Evolutionary conservation across 2,329 filamentous ascomycete genomes (phyloP), one percentile per base, ranked within the genome.

Genomic region (Colletotrichum lupini): DNA sequence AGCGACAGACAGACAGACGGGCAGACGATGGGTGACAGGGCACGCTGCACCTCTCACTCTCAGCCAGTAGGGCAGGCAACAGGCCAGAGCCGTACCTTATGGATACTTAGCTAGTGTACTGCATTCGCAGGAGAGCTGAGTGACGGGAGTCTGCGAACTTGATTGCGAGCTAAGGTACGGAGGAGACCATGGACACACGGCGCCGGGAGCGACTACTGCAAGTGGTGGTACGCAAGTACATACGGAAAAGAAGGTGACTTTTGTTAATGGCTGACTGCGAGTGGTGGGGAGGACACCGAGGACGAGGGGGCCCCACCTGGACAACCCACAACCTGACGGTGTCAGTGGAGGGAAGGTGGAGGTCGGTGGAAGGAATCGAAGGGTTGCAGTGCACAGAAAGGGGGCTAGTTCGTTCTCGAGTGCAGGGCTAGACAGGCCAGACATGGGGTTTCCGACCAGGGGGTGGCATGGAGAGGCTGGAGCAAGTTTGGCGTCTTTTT

Each of bases 341-440:
- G 67, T 61, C 56, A 73, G 71, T 73, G 70, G 65, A 72, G 65
- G 64, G 37, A 59, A 63, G 58, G 69, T 68, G 69, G 67, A 69
- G 66, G 56, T 35, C 55, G 60, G 55, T 61, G 70, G 70, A 73
- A 73, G 71, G 71, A 73, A 71, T 73, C 71, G 71, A 73, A 73
- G 71, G 71, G 71, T 71, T 73, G 71, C 67, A 73, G 35, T 35
- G 67, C 71, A 71, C 71, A 73, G 71, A 73, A 49, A 73, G 60
- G 71, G 58, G 68, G 53, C 58, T 74, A 74, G 72, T 72, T 63
- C 62, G 62, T 62, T 52, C 53, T 68, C 68, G 63, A 74, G 57
- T 68, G 72, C 68, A 74, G 57, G 72, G 72, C 62, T 72, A 74
- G 67, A 67, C 67, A 74, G 67, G 62, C 62, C 63, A 58, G 56